Evolutionary conservation across 2,329 filamentous ascomycete genomes (phyloP), one percentile per base, ranked within the genome.

Genomic region (Aspergillus puulaauensis): DNA sequence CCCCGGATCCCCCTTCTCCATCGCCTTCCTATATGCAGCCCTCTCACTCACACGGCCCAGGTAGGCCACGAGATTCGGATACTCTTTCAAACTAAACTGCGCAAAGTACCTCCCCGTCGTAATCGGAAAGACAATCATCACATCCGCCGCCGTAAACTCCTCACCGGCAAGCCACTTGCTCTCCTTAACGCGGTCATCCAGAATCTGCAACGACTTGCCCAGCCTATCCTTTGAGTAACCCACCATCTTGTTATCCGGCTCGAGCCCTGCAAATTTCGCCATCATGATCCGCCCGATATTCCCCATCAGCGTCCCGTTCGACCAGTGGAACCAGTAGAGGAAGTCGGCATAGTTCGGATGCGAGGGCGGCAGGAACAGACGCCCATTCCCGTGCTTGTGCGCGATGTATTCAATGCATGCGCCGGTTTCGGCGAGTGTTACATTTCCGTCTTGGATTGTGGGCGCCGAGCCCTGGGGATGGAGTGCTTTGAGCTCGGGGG

Each of bases 311-410:
- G 69, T 78, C 35, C 77, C 77, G 65, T 83, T 80, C 8, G 77
- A 74, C 68, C 80, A 87, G 68, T 88, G 83, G 66, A 84, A 83
- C 85, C 85, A 90, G 75, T 85, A 88, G 1, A 90, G 66, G 61
- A 85, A 89, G 51, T 86, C 79, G 2, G 83, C 74, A 61, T 86
- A 89, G 45, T 78, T 76, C 15, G 77, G 70, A 51, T 83, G 72
- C 0, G 68, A 63, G 0, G 82, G 80, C 0, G 64, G 49, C 0
- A 86, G 62, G 9, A 79, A 73, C 0, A 89, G 73, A 12, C 70
- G 72, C 6, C 84, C 83, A 6, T 70, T 64, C 31, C 75, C 83
- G 62, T 87, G 76, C 45, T 79, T 80, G 64, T 79, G 71, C 59
- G 81, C 75, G 65, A 90, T 83, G 73, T 89, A 89, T 56, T 90